Evolutionary conservation across 345 rosid genomes (phyloP), one percentile per base, ranked within the genome.

Genomic region (Laguncularia racemosa): DNA sequence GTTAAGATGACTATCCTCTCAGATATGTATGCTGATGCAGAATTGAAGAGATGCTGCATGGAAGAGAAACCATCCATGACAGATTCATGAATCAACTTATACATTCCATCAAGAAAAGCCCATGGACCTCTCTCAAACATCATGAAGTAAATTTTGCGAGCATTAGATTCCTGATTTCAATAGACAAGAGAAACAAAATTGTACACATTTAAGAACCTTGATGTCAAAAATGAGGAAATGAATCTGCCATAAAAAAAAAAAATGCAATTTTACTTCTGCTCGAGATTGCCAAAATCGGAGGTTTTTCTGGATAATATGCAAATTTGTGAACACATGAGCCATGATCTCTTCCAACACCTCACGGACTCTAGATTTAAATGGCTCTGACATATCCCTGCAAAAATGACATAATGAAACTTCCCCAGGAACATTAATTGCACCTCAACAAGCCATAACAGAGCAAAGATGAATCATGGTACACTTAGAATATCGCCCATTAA

Each of bases 91-190:
- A 84, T 50, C 33, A 89, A 58, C 71, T 78, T 76, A 3, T 61
- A 60, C 12, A 82, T 52, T 58, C 76, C 91, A 52, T 79, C 65
- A 54, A 83, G 47, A 67, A 92, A 89, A 68, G 93, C 96, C 45
- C 57, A 53, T 0, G 96, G 98, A 19, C 98, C 98, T 78, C 98
- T 83, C 83, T 92, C 98, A 19, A 83, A 83, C 28, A 89, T 49
- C 87, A 86, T 86, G 73, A 80, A 89, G 75, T 77, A 81, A 4
- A 81, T 72, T 71, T 81, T 92, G 16, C 73, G 76, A 64, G 84
- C 78, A 78, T 76, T 56, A 46, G 95, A 83, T 40, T 80, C 91
- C 98, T 92, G 58, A 49, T 61, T 20, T 20, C 15, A 51, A 59
- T 16, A 48, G 8, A 16, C 57, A 53, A 46, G 55, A 52, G 16